Conservation (phyloP, 1,284 basidiomycete species). For the Papiliotrema terrestris region DNA sequence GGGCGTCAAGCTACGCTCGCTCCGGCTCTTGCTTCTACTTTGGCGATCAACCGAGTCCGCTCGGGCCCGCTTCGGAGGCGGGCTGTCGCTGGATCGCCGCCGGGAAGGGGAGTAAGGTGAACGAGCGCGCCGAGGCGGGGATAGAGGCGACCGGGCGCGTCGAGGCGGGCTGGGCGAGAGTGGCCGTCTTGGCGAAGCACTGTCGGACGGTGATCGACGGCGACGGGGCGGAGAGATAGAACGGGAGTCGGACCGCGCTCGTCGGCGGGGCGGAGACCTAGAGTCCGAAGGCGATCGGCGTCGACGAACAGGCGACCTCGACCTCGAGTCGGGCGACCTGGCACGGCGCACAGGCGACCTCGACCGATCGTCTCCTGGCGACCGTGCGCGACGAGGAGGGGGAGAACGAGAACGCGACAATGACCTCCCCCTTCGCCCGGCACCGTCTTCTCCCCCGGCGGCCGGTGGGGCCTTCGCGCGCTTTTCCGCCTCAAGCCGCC, state of each 20-base stretch:
- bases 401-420: constrained; percentile 6
- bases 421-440: too few relatives aligned
- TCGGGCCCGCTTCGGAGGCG: constrained; percentile 15
- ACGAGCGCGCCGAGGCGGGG: constrained; percentile 11
- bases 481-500: constrained; percentile 12
- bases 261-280: constrained; percentile 3
- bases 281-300: constrained; percentile 10
- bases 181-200: too few relatives aligned
- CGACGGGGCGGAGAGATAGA: constrained; percentile 4
- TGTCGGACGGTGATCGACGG: constrained; percentile 10
- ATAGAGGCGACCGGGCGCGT: constrained; percentile 6
- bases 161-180: too few relatives aligned
- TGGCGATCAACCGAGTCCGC: constrained; percentile 3
- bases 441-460: constrained; percentile 9
- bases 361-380: neutral
- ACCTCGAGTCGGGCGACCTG: constrained; percentile 12
- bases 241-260: constrained; percentile 7
- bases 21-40: constrained; percentile 19
- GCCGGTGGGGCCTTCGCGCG: constrained; percentile 42
- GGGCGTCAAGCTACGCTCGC: constrained; percentile 30
- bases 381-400: constrained; percentile 3
- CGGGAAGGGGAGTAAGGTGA: constrained; percentile 10
- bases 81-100: constrained; percentile 9
- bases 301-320: constrained; percentile 3
- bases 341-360: constrained; percentile 12